phyloP scores from a whole-genome alignment of 108 stramenopile species.

The Nitzschia sp. region DNA sequence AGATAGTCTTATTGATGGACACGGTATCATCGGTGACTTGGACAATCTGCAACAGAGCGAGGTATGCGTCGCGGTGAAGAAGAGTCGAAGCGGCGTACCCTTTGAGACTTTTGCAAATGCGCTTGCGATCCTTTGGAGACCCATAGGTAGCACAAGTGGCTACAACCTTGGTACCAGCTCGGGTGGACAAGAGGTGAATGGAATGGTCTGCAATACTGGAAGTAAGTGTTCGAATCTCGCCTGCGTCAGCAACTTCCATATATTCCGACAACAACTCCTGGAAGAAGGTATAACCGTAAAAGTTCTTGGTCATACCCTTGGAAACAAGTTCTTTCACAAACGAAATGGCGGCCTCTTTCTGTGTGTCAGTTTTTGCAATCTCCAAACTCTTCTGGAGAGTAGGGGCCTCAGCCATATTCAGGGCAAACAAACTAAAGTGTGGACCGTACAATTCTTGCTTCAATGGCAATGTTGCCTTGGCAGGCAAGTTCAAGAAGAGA shows the following conservation, averaged over 20 bases:
- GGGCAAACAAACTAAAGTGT: slow-evolving; percentile 72
- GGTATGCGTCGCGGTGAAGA: slow-evolving; percentile 88
- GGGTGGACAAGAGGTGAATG: slow-evolving; percentile 81
- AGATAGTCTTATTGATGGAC: slow-evolving; percentile 85
- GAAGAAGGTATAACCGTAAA: slow-evolving; percentile 81
- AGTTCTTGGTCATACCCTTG: slow-evolving; percentile 81
- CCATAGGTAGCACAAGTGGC: slow-evolving; percentile 83
- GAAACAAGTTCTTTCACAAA: slow-evolving; percentile 60
- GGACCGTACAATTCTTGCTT: slow-evolving; percentile 90
- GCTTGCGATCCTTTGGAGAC: slow-evolving; percentile 87
- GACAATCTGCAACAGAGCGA: slow-evolving; percentile 81
- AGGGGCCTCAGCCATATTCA: slow-evolving; percentile 20
- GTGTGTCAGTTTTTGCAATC: slow-evolving; percentile 61
- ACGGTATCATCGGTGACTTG: slow-evolving; percentile 95
- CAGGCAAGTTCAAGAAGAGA: slow-evolving; percentile 70
- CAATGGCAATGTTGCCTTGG: slow-evolving; percentile 58
- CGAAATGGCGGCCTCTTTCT: slow-evolving; percentile 51
- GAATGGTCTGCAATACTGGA: slow-evolving; percentile 76
- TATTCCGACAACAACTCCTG: slow-evolving; percentile 81
- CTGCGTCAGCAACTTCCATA: slow-evolving; percentile 52
- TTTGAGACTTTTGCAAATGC: slow-evolving; percentile 88
- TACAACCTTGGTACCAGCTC: slow-evolving; percentile 80
- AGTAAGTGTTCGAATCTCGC: slow-evolving; percentile 61
- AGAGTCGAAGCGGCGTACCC: slow-evolving; percentile 84
- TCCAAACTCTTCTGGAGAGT: slow-evolving; percentile 29